These are phyloP conservation scores for Lachancea nothofagi DNA, from an alignment of 805 yeast genomes.

Conservation along the genomic window DNA sequence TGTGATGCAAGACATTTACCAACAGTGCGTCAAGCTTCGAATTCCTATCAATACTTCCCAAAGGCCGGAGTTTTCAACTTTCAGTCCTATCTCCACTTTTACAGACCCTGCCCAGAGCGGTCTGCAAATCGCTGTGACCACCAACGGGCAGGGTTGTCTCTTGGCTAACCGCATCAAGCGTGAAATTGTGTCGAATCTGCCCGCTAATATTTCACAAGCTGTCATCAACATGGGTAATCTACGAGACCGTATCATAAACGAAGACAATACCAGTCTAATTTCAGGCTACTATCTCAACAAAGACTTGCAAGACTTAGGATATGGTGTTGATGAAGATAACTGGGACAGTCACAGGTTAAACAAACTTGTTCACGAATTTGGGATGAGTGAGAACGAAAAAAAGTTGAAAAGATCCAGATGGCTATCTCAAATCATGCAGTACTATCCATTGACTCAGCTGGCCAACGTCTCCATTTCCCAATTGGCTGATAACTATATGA, in stretches of 20 bases:
- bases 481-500: constrained; percentile 12
- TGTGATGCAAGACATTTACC: constrained; percentile 39
- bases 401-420: constrained; percentile 66
- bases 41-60: constrained; percentile 83
- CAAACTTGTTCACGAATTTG: constrained; percentile 54
- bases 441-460: constrained; percentile 69
- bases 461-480: constrained; percentile 51
- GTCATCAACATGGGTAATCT: constrained; percentile 66
- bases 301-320: constrained; percentile 30
- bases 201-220: constrained; percentile 61
- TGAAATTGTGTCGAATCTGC: constrained; percentile 60
- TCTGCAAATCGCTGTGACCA: constrained; percentile 76
- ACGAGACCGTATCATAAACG: constrained; percentile 48
- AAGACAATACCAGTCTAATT: constrained; percentile 36
- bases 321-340: constrained; percentile 60
- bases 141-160: constrained; percentile 86
- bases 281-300: constrained; percentile 9
- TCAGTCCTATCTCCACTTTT: constrained; percentile 68
- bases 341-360: constrained; percentile 57
- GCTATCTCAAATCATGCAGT: constrained; percentile 86
- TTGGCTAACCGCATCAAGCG: constrained; percentile 75
- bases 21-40: constrained; percentile 52
- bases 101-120: constrained; percentile 51
- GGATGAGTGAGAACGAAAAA: constrained; percentile 45
- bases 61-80: constrained; percentile 64